These are phyloP conservation scores for Neophaeococcomyces aloes DNA, from an alignment of 2,329 filamentous ascomycete species.

Conservation along the genomic window DNA sequence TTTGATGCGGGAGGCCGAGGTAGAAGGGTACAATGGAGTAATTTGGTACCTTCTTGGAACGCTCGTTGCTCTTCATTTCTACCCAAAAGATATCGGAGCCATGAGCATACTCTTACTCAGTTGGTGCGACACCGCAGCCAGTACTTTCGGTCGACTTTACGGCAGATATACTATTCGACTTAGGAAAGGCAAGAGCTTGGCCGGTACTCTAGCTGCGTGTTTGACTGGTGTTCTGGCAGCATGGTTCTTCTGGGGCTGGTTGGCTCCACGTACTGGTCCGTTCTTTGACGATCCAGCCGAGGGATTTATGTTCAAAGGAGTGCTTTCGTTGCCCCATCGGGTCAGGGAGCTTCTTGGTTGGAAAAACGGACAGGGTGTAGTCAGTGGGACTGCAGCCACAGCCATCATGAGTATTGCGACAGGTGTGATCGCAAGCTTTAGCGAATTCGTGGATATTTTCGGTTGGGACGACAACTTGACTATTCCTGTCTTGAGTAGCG, in stretches of 20 bases:
- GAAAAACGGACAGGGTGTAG: slow-evolving; percentile 45
- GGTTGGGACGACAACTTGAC: slow-evolving; percentile 97
- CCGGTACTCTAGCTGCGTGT: slow-evolving; percentile 77
- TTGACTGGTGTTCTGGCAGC: slow-evolving; percentile 73
- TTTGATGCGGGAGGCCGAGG: slow-evolving; percentile 95
- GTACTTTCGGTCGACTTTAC: slow-evolving; percentile 82
- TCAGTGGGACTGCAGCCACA: slow-evolving; percentile 63
- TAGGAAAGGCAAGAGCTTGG: slow-evolving; percentile 79
- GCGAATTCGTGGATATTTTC: slow-evolving; percentile 83
- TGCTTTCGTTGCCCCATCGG: slow-evolving; percentile 56
- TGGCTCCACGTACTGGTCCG: slow-evolving; percentile 58
- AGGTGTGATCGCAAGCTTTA: slow-evolving; percentile 77
- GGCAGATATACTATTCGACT: slow-evolving; percentile 81
- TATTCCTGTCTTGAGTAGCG: slow-evolving; percentile 80
- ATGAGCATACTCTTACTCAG: slow-evolving; percentile 82
- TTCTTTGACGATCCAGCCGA: slow-evolving; percentile 54
- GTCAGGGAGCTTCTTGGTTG: slow-evolving; percentile 53
- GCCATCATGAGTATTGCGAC: slow-evolving; percentile 74
- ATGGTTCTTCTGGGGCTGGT: slow-evolving; percentile 75
- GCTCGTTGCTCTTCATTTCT: slow-evolving; percentile 73
- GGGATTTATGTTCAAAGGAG: slow-evolving; percentile 68
- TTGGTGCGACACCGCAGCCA: slow-evolving; percentile 97
- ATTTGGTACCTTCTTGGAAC: slow-evolving; percentile 92
- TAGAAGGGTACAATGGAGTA: slow-evolving; percentile 87
- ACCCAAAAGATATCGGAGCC: slow-evolving; percentile 86